Percentiles rank a stretch among this genome's conserved stretches.
Evolutionary conservation across 176 grass and related monocot genomes (phyloP).

Genomic region (Musa troglodytarum): DNA sequence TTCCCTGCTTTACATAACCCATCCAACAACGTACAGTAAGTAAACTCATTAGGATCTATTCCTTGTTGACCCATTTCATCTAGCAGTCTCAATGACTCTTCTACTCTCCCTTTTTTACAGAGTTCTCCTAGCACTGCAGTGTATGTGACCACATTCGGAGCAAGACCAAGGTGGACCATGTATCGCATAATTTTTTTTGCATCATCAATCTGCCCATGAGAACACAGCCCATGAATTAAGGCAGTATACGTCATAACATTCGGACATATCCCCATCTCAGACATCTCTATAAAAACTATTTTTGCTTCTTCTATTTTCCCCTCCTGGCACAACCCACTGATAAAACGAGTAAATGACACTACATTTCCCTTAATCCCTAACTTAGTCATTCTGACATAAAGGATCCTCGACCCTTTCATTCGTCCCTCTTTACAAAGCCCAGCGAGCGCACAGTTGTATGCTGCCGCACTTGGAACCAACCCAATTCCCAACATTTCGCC

Average conservation of each 20-base stretch:
- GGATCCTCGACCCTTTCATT: slow-evolving; percentile 15
- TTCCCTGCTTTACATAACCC: slow-evolving; percentile 16
- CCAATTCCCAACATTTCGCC: slow-evolving; percentile 15
- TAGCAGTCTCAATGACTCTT: slow-evolving; percentile 10
- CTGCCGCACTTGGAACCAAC: slow-evolving; percentile 24
- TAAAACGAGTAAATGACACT: slow-evolving; percentile 22
- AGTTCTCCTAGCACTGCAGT: slow-evolving; percentile 6
- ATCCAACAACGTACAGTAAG: slow-evolving; percentile 14
- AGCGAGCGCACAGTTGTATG: slow-evolving; percentile 19
- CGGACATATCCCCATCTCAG: slow-evolving; percentile 7
- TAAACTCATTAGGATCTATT: slow-evolving; percentile 19
- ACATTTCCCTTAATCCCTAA: slow-evolving; percentile 18
- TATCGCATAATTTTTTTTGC: slow-evolving; percentile 6
- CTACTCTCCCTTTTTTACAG: slow-evolving; percentile 17
- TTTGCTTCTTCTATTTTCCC: slow-evolving; percentile 15
- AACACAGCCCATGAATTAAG: slow-evolving; percentile 25
- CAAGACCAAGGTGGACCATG: slow-evolving; percentile 19
- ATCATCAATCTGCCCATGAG: slow-evolving; percentile 12
- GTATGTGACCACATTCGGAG: slow-evolving; percentile 22
- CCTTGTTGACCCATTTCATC: slow-evolving; percentile 7
- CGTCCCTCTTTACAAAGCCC: slow-evolving; percentile 15
- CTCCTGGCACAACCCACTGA: slow-evolving; percentile 20
- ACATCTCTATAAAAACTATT: slow-evolving; percentile 28
- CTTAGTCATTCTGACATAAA: slow-evolving; percentile 32
- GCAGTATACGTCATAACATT: slow-evolving; percentile 14